phyloP scores from a whole-genome alignment of 305 asterid genomes.

The Plantago lanceolata region DNA sequence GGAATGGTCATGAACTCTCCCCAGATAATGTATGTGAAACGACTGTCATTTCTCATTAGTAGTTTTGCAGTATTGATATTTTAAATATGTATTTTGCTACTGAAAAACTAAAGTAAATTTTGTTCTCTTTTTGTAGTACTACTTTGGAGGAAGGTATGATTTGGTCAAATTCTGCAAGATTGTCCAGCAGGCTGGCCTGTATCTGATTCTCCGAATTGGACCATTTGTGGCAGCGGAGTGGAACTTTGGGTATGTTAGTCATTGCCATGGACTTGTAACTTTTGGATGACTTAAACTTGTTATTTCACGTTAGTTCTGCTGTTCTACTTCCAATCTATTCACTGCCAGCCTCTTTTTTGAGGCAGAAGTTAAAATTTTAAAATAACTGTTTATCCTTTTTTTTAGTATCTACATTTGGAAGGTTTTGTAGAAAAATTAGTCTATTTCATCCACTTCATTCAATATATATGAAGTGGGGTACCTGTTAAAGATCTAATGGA shows the following conservation, averaged over 20 bases:
- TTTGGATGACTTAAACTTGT: not conserved
- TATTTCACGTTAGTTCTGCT: not conserved
- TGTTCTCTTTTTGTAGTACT: slow-evolving; percentile 44
- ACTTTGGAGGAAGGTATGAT: slow-evolving; percentile 90
- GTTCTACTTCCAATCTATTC: too few species aligned
- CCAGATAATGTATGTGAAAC: slow-evolving; percentile 49
- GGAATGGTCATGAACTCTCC: slow-evolving; percentile 91
- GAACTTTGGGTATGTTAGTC: slow-evolving; percentile 64
- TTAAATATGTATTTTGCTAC: not conserved
- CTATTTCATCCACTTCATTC: not conserved
- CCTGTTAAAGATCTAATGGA: slow-evolving; percentile 16
- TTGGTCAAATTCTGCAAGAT: slow-evolving; percentile 77
- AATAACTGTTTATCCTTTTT: too few species aligned
- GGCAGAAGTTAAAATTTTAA: slow-evolving; percentile 1
- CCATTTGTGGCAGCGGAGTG: slow-evolving; percentile 95
- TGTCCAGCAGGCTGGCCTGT: slow-evolving; percentile 70
- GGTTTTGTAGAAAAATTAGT: too few species aligned
- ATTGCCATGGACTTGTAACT: too few species aligned
- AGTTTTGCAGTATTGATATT: not conserved
- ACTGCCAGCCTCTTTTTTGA: not conserved
- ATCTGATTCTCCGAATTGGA: slow-evolving; percentile 78
- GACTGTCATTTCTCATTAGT: not conserved
- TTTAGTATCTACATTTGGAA: too few species aligned
- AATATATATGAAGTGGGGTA: not conserved
- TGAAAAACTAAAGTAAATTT: not conserved